A percentile compares a stretch with the other conserved stretches of the same genome.
Evolutionary conservation across 2,329 filamentous ascomycete genomes (phyloP).

Genomic region (Dothiorella sarmentorum): DNA sequence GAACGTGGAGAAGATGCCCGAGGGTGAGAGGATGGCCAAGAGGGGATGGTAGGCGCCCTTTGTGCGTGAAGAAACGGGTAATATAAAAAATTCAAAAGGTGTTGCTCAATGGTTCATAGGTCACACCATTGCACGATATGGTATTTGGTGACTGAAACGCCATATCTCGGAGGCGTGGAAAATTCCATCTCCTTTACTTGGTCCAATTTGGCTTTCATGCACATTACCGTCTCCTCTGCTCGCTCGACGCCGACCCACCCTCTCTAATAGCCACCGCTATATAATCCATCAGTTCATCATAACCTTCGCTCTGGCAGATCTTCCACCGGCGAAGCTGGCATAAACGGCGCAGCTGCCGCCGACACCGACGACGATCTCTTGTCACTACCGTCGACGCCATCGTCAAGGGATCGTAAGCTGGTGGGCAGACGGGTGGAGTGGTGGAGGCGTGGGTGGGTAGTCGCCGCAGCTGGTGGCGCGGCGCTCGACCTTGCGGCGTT

Average conservation of each 20-base stretch:
- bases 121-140: too few species aligned
- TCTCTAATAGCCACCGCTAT: background rate
- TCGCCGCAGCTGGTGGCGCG: background rate
- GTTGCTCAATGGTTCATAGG: too few species aligned
- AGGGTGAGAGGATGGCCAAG: constrained; percentile 77
- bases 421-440: background rate
- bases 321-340: background rate
- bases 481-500: constrained; percentile 8
- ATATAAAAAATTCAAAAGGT: too few species aligned
- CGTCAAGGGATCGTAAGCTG: background rate
- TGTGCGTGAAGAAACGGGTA: too few species aligned
- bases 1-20: constrained; percentile 74
- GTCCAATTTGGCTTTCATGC: too few species aligned
- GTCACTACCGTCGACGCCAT: too few species aligned
- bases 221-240: too few species aligned
- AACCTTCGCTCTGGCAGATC: background rate
- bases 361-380: too few species aligned
- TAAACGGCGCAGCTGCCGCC: background rate
- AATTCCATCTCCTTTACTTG: too few species aligned
- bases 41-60: constrained; percentile 89
- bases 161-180: too few species aligned
- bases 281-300: background rate
- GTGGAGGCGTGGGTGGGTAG: background rate
- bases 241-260: background rate
- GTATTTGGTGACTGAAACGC: too few species aligned